Percentiles rank a stretch among this genome's conserved stretches.
These are phyloP conservation scores for Colletotrichum somersetense DNA, from an alignment of 2,329 filamentous ascomycete genomes.

Conservation along the genomic window DNA sequence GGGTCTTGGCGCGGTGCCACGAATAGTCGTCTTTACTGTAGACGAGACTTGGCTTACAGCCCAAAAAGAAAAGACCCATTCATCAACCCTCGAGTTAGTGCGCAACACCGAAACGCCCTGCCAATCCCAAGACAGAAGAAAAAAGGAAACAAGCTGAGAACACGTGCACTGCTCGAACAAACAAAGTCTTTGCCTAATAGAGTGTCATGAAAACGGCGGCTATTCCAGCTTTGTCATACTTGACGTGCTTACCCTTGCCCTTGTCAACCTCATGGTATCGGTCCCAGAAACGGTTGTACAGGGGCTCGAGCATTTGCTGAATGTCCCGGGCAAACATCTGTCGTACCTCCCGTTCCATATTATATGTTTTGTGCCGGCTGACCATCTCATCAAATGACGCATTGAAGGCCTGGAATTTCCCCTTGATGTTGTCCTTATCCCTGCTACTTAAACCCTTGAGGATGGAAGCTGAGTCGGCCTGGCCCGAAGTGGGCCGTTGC, in stretches of 20 bases:
- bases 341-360: constrained; percentile 92
- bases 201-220: constrained; percentile 72
- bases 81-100: constrained; percentile 17
- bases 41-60: not conserved
- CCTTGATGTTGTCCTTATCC: constrained; percentile 96
- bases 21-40: not conserved
- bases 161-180: not conserved
- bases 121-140: constrained; percentile 2
- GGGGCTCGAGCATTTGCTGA: constrained; percentile 89
- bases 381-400: constrained; percentile 90
- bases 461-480: constrained; percentile 85
- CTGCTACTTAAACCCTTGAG: constrained; percentile 87
- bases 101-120: constrained; percentile 27
- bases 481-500: constrained; percentile 78
- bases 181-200: constrained; percentile 49
- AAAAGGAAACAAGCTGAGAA: not conserved
- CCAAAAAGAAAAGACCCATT: not conserved
- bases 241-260: constrained; percentile 97
- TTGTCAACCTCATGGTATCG: constrained; percentile 98
- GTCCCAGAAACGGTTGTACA: constrained; percentile 97
- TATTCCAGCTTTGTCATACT: constrained; percentile 91
- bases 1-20: not conserved
- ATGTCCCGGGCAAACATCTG: constrained; percentile 85
- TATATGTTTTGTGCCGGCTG: constrained; percentile 81
- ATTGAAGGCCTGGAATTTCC: constrained; percentile 96